These are phyloP conservation scores for Nannizziopsis barbatae DNA, from an alignment of 2,329 filamentous ascomycete species.

Conservation along the genomic window DNA sequence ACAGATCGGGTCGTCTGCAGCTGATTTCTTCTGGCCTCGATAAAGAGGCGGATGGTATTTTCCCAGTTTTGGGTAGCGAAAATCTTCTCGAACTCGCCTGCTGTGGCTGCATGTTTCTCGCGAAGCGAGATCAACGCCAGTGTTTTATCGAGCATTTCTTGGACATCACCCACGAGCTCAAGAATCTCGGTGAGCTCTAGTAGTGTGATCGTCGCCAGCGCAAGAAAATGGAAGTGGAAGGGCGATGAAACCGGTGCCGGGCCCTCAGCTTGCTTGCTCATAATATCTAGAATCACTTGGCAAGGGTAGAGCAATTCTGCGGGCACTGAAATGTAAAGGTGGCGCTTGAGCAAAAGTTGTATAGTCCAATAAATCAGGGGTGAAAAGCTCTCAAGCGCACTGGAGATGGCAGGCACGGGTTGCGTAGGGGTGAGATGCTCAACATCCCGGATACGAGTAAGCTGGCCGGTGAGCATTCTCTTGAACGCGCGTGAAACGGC, in stretches of 20 bases:
- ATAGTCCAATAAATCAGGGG: constrained; percentile 35
- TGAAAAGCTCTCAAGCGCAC: constrained; percentile 29
- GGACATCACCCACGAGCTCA: constrained; percentile 30
- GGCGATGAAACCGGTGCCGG: constrained; percentile 26
- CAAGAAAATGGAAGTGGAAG: constrained; percentile 33
- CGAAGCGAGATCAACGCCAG: constrained; percentile 40
- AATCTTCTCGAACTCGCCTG: constrained; percentile 29
- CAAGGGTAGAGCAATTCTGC: constrained; percentile 34
- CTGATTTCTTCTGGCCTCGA: constrained; percentile 30
- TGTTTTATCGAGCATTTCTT: constrained; percentile 39
- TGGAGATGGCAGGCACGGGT: constrained; percentile 21
- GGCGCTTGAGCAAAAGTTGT: constrained; percentile 33
- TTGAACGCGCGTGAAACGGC: constrained; percentile 29
- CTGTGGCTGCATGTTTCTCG: constrained; percentile 23
- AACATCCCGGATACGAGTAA: constrained; percentile 30
- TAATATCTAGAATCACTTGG: constrained; percentile 31
- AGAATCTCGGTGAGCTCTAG: constrained; percentile 34
- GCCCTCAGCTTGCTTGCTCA: constrained; percentile 25
- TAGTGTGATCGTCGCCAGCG: constrained; percentile 33
- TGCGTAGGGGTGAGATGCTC: constrained; percentile 25
- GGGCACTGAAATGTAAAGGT: constrained; percentile 33
- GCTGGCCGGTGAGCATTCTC: constrained; percentile 27
- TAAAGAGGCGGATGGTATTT: constrained; percentile 30
- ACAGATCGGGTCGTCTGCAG: constrained; percentile 22
- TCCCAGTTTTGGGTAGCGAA: constrained; percentile 34